Evolutionary conservation across 1,139 yeast species (phyloP).

Genomic region (Magnusiomyces suaveolens): DNA sequence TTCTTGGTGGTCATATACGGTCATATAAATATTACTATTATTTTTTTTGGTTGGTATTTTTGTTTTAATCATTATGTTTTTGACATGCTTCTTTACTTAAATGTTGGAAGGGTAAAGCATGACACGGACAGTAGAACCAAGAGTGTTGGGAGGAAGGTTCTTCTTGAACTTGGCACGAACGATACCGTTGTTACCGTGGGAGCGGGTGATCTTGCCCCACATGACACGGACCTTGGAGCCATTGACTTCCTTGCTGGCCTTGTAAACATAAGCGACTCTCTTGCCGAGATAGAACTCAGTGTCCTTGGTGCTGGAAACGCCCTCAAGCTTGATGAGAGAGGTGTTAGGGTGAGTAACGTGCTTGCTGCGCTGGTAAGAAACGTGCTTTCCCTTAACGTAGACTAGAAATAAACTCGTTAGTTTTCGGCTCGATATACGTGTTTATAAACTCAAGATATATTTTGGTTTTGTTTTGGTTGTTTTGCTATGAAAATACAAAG

Average conservation of each 20-base stretch:
- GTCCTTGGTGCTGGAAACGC: slow-evolving; percentile 82
- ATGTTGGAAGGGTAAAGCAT: slow-evolving; percentile 99
- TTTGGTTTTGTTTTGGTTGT: not conserved
- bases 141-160: slow-evolving; percentile 98
- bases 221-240: slow-evolving; percentile 99
- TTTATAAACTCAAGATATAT: not conserved
- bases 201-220: slow-evolving; percentile 92
- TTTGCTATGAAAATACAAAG: not conserved
- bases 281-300: slow-evolving; percentile 99
- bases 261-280: slow-evolving; percentile 98
- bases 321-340: slow-evolving; percentile 93
- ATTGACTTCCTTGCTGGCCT: slow-evolving; percentile 95
- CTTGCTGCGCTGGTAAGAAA: slow-evolving; percentile 99
- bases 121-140: slow-evolving; percentile 99
- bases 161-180: slow-evolving; percentile 98
- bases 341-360: slow-evolving; percentile 96
- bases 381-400: slow-evolving; percentile 99
- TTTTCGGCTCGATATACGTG: too few relatives aligned
- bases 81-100: too few relatives aligned
- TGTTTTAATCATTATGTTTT: too few relatives aligned
- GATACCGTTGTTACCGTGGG: slow-evolving; percentile 98
- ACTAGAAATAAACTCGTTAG: slow-evolving; percentile 38
- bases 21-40: not conserved
- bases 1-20: not conserved
- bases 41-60: too few relatives aligned